Evolutionary conservation across 805 yeast genomes (phyloP), one percentile per base, ranked within the genome.

Genomic region (Spathaspora arborariae): DNA sequence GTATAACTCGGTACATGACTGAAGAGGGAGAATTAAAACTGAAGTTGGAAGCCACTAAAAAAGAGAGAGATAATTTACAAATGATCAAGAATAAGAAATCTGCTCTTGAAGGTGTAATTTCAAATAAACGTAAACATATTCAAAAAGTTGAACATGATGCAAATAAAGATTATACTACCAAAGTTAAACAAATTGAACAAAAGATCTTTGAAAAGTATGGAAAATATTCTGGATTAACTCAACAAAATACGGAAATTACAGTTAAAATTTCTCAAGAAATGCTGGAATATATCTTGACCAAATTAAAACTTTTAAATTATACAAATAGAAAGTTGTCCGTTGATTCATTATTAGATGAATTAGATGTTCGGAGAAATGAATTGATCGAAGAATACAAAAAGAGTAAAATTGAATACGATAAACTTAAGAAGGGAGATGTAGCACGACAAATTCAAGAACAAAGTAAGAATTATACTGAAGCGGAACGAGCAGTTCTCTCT

Each of bases 351-450:
- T 56, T 72, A 8, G 64, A 61, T 4, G 50, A 48, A 2, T 59
- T 58, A 22, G 58, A 64, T 34, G 56, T 54, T 11, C 52, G 51
- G 10, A 16, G 42, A 2, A 19, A 20, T 7, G 35, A 40, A 26
- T 55, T 74, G 22, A 50, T 56, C 21, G 52, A 59, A 9, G 63
- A 59, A 9, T 77, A 72, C 51, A 59, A 62, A 5, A 57, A 53
- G 9, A 67, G 72, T 9, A 62, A 70, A 18, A 56, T 49, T 9
- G 61, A 64, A 20, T 70, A 71, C 37, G 63, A 67, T 20, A 68
- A 67, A 43, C 70, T 70, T 43, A 73, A 69, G 44, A 68, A 67
- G 26, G 61, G 71, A 7, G 71, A 65, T 20, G 70, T 79, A 7
- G 70, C 70, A 9, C 60, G 66, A 24, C 60, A 54, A 50, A 70